A percentile compares a stretch with the other conserved stretches of the same genome.
phyloP scores from a whole-genome alignment of 1,139 yeast genomes.

The Debaryomyces sp. region DNA sequence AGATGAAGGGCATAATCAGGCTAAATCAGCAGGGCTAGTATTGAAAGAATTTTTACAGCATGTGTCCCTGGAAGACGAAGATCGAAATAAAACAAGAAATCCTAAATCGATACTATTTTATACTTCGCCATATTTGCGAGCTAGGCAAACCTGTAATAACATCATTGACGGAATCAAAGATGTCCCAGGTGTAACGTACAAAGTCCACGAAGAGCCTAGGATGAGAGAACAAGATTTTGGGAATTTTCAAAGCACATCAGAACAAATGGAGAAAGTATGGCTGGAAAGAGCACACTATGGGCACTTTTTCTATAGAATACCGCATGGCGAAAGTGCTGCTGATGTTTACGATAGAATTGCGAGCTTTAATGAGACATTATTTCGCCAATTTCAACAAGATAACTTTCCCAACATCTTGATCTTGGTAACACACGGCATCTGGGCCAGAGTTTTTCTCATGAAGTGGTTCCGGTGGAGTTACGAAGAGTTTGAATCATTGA shows the following conservation, averaged over 20 bases:
- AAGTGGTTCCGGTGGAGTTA: slow-evolving; percentile 93
- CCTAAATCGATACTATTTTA: slow-evolving; percentile 55
- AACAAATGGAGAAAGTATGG: slow-evolving; percentile 80
- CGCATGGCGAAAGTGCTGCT: slow-evolving; percentile 94
- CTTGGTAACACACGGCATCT: slow-evolving; percentile 88
- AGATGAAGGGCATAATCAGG: slow-evolving; percentile 66
- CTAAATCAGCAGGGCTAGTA: slow-evolving; percentile 65
- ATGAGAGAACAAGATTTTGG: slow-evolving; percentile 96
- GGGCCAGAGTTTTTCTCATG: slow-evolving; percentile 91
- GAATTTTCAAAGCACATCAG: slow-evolving; percentile 78
- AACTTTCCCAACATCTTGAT: slow-evolving; percentile 75
- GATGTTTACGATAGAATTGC: slow-evolving; percentile 92
- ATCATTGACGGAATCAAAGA: slow-evolving; percentile 62
- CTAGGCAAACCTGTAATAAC: slow-evolving; percentile 78
- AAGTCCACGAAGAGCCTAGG: slow-evolving; percentile 80
- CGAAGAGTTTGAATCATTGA: slow-evolving; percentile 80
- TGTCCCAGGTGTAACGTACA: slow-evolving; percentile 49
- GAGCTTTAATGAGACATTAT: slow-evolving; percentile 83
- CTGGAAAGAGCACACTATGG: slow-evolving; percentile 85
- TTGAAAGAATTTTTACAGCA: slow-evolving; percentile 55
- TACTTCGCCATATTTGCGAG: slow-evolving; percentile 82
- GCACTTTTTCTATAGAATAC: slow-evolving; percentile 87
- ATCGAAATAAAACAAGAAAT: slow-evolving; percentile 16
- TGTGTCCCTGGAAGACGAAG: slow-evolving; percentile 38
- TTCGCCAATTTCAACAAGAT: slow-evolving; percentile 71